Base-by-base conservation (phyloP, 805 yeast species). In the Candida berthetii region DNA sequence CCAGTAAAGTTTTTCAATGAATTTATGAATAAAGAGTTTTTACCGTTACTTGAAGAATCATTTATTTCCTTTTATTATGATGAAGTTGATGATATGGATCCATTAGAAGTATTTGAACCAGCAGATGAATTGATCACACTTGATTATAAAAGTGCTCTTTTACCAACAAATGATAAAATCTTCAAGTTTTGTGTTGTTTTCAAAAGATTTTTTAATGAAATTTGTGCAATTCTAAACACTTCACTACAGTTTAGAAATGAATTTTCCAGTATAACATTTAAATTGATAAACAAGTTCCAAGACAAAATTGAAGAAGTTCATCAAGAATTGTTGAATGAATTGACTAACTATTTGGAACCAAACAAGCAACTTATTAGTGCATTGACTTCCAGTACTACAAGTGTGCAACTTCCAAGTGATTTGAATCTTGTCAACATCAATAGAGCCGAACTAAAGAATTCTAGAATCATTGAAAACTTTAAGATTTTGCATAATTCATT, bases 21-120 rank as follows among this genome's bases (percentile, higher is more conserved):
- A 4, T 84, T 83, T 49, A 80, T 90, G 87, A 69, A 67, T 35
- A 61, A 65, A 9, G 71, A 78, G 4, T 88, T 83, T 52, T 66
- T 84, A 37, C 79, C 88, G 1, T 76, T 78, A 35, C 66, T 89
- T 14, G 78, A 78, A 37, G 72, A 69, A 29, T 74, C 80, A 1
- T 62, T 88, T 17, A 64, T 71, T 27, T 53, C 60, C 29, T 69
- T 78, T 13, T 83, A 84, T 52, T 71, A 71, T 9, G 71, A 67
- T 16, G 61, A 69, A 20, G 63, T 74, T 50, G 64, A 66, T 40
- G 54, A 62, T 35, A 52, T 61, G 31, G 64, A 68, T 41, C 60
- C 76, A 1, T 59, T 65, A 42, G 63, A 60, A 18, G 48, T 62
- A 7, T 50, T 48, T 41, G 60, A 58, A 33, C 47, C 50, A 20